Percentiles rank a stretch among this genome's conserved stretches.
Evolutionary conservation across 2,329 filamentous ascomycete species (phyloP).

Genomic region (Nemania abortiva): DNA sequence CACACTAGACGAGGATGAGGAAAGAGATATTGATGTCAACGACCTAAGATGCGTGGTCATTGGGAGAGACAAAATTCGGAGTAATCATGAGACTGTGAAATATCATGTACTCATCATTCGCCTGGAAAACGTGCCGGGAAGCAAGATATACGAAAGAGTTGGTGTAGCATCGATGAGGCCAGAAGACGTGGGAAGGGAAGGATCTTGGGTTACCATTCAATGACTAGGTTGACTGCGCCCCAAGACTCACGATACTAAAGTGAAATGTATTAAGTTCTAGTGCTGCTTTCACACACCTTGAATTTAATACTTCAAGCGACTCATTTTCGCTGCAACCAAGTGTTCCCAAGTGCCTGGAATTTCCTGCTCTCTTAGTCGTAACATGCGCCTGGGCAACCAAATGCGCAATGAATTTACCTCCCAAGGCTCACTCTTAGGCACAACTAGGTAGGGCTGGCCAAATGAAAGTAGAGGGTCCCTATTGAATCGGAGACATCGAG

Average conservation of each 20-base stretch:
- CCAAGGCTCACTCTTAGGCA: background rate
- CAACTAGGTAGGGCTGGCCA: too few relatives aligned
- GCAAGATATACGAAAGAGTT: slow-evolving; percentile 20
- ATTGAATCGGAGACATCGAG: background rate
- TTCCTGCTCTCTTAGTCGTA: too few relatives aligned
- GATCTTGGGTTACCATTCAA: background rate
- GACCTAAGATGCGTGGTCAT: slow-evolving; percentile 18
- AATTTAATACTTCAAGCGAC: too few relatives aligned
- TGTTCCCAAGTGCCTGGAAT: too few relatives aligned
- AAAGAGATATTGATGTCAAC: background rate
- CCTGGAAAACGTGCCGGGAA: background rate
- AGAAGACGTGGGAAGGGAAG: slow-evolving; percentile 13
- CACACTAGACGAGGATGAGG: too few relatives aligned
- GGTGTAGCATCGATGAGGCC: slow-evolving; percentile 21
- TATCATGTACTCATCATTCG: slow-evolving; percentile 22
- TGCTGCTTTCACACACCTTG: too few relatives aligned
- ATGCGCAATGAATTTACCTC: too few relatives aligned
- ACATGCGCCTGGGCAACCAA: too few relatives aligned
- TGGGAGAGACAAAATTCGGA: background rate
- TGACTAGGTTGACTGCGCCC: background rate
- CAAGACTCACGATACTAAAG: background rate
- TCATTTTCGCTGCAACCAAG: too few relatives aligned
- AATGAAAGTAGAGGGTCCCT: too few relatives aligned
- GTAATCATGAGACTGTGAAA: background rate
- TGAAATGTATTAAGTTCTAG: too few relatives aligned